Conservation (phyloP, 495 filamentous ascomycete species). For the Daldinia caldariorum region DNA sequence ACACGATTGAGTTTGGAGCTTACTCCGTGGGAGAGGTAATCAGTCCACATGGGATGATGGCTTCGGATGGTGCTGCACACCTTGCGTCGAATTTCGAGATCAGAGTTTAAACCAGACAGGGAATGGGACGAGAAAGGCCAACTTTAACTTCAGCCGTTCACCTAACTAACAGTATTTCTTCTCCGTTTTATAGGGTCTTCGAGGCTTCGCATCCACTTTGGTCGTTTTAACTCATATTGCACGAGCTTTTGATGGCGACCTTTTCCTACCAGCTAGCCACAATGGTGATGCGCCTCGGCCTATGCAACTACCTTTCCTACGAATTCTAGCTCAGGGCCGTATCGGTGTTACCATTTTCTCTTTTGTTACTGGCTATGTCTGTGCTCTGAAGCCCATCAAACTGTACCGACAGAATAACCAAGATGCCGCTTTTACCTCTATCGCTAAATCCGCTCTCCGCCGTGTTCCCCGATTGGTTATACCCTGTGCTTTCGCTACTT, state of each 20-base stretch:
- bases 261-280: slow-evolving; percentile 64
- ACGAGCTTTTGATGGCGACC: slow-evolving; percentile 66
- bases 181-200: slow-evolving; percentile 61
- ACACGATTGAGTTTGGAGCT: not conserved
- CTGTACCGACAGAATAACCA: slow-evolving; percentile 64
- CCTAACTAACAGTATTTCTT: slow-evolving; percentile 18
- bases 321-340: slow-evolving; percentile 70
- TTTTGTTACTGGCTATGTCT: slow-evolving; percentile 74
- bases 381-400: slow-evolving; percentile 71
- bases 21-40: not conserved
- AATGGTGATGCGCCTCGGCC: slow-evolving; percentile 59
- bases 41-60: not conserved
- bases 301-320: slow-evolving; percentile 68
- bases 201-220: slow-evolving; percentile 70
- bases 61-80: slow-evolving; percentile 6
- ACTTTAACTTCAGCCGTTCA: not conserved
- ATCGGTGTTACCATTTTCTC: slow-evolving; percentile 73
- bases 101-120: slow-evolving; percentile 5
- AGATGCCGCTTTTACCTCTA: slow-evolving; percentile 61
- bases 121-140: slow-evolving; percentile 4
- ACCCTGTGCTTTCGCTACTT: slow-evolving; percentile 66
- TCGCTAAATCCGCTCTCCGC: slow-evolving; percentile 71
- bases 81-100: not conserved
- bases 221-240: slow-evolving; percentile 72
- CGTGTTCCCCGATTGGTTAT: slow-evolving; percentile 70